phyloP scores from a whole-genome alignment of 345 rosid genomes.

The Pelargonium nanum region DNA sequence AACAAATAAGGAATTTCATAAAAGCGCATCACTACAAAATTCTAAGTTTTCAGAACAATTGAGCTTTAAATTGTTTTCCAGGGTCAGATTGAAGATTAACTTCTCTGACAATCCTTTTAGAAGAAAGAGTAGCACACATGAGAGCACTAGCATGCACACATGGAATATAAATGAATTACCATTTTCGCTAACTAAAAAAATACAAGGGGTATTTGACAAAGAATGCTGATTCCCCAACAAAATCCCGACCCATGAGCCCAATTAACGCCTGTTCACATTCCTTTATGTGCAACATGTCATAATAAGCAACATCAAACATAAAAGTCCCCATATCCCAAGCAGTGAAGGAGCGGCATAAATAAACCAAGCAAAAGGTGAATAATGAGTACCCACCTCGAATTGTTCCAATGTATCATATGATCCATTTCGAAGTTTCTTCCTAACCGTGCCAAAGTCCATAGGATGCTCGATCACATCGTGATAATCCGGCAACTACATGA shows the following conservation, averaged over 20 bases:
- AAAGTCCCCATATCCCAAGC: neutral
- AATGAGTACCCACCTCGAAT: conserved; percentile 48
- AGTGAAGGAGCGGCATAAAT: neutral
- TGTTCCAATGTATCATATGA: conserved; percentile 53
- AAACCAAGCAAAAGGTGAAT: conserved; percentile 7
- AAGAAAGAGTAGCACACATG: neutral
- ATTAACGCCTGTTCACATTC: no score
- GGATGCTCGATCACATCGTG: conserved; percentile 70
- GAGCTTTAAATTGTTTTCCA: neutral
- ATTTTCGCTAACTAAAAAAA: neutral
- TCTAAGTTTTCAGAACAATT: no score
- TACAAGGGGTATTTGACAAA: neutral
- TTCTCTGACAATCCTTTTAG: no score
- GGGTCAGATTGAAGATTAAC: neutral
- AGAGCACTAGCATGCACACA: neutral
- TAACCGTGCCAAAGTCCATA: conserved; percentile 75
- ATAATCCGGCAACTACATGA: conserved; percentile 72
- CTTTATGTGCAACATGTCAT: no score
- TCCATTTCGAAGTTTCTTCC: conserved; percentile 71
- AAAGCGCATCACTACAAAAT: no score
- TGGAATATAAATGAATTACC: neutral
- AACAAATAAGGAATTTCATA: neutral
- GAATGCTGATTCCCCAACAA: neutral
- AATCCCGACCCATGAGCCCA: neutral
- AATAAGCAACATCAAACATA: neutral